A percentile compares a stretch with the other conserved stretches of the same genome.
Conservation (phyloP, 2,329 filamentous ascomycete genomes). For the Aspergillus sojae region DNA sequence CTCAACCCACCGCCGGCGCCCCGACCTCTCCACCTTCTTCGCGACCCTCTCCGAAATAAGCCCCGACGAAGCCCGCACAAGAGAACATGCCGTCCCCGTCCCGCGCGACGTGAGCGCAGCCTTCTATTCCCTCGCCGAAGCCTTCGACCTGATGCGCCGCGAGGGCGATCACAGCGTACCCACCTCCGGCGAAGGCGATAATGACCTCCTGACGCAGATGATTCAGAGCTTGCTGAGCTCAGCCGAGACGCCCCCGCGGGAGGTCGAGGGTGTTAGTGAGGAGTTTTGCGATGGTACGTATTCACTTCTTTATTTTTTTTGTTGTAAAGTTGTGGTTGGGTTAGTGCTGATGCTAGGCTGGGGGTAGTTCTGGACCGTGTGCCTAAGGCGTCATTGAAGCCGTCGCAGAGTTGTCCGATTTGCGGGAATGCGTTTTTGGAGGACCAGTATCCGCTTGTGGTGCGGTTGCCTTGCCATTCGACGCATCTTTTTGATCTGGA, state of each 20-base stretch:
- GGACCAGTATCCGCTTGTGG: slow-evolving; percentile 66
- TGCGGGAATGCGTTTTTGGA: slow-evolving; percentile 64
- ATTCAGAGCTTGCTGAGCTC: slow-evolving; percentile 57
- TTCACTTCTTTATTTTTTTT: background rate
- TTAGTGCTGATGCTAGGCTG: slow-evolving; percentile 3
- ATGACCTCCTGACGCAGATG: slow-evolving; percentile 57
- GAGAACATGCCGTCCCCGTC: slow-evolving; percentile 61
- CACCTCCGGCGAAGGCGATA: slow-evolving; percentile 29
- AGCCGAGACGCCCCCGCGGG: slow-evolving; percentile 61
- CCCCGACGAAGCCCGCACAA: slow-evolving; percentile 51
- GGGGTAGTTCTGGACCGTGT: slow-evolving; percentile 58
- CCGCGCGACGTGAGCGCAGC: slow-evolving; percentile 63
- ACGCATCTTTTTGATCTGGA: slow-evolving; percentile 67
- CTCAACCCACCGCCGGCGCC: slow-evolving; percentile 53
- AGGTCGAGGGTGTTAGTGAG: slow-evolving; percentile 64
- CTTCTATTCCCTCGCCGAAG: slow-evolving; percentile 63
- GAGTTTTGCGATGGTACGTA: slow-evolving; percentile 58
- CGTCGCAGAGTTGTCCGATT: slow-evolving; percentile 60
- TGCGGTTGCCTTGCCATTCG: slow-evolving; percentile 63
- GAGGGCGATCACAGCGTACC: slow-evolving; percentile 33
- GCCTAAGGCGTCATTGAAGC: slow-evolving; percentile 57
- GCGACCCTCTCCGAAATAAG: slow-evolving; percentile 61
- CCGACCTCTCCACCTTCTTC: slow-evolving; percentile 68
- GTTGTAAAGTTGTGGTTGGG: background rate
- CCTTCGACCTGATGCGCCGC: slow-evolving; percentile 60